Evolutionary conservation across 768 basidiomycete species (phyloP).

Genomic region (Auricularia sp.): DNA sequence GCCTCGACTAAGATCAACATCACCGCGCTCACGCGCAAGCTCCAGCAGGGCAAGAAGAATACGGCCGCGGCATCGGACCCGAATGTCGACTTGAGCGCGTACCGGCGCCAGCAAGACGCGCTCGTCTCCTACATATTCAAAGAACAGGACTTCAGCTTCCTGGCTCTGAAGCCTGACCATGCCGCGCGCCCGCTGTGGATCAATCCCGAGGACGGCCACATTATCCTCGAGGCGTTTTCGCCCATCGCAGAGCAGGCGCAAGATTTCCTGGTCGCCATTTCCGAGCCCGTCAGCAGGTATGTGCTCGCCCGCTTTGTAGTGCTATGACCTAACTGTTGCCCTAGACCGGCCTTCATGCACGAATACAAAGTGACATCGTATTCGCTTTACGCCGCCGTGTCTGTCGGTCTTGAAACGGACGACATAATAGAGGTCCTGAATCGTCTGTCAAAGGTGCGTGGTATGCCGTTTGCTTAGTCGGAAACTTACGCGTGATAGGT

Average conservation of each 20-base stretch:
- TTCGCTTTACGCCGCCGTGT: slow-evolving; percentile 96
- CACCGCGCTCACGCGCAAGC: slow-evolving; percentile 70
- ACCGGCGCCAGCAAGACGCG: slow-evolving; percentile 7
- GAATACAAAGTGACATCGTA: slow-evolving; percentile 99
- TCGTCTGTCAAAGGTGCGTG: slow-evolving; percentile 61
- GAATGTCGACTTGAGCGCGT: not conserved
- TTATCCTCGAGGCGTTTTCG: slow-evolving; percentile 95
- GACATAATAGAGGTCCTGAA: slow-evolving; percentile 96
- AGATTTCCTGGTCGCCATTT: slow-evolving; percentile 95
- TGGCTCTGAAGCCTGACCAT: slow-evolving; percentile 86
- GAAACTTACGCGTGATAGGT: slow-evolving; percentile 40
- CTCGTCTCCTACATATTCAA: slow-evolving; percentile 30
- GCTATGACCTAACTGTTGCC: slow-evolving; percentile 3
- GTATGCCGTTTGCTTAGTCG: not conserved
- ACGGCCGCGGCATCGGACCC: not conserved
- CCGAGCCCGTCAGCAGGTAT: slow-evolving; percentile 96
- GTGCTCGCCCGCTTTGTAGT: slow-evolving; percentile 22
- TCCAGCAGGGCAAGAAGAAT: slow-evolving; percentile 45
- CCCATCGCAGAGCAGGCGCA: slow-evolving; percentile 97
- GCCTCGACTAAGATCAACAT: slow-evolving; percentile 61
- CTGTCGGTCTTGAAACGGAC: slow-evolving; percentile 93
- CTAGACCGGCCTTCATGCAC: slow-evolving; percentile 92
- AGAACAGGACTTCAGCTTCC: slow-evolving; percentile 77
- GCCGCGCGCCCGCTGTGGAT: slow-evolving; percentile 92
- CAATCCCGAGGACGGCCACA: slow-evolving; percentile 80